Conservation (phyloP, 2,329 filamentous ascomycete genomes). For the Paracoccidioides lutzii region DNA sequence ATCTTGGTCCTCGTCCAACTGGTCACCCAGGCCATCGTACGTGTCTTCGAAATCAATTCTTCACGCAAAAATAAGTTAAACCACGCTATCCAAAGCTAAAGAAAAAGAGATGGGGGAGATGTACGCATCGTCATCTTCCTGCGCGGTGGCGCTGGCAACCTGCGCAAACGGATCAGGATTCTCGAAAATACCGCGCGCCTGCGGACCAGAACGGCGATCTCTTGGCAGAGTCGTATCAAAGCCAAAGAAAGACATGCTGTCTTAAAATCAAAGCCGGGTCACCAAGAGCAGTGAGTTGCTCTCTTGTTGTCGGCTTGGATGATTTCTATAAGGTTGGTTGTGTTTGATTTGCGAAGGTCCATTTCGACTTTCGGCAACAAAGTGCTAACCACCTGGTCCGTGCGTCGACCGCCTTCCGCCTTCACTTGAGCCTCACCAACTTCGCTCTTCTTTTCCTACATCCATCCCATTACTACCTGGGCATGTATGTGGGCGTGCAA, state of each 20-base stretch:
- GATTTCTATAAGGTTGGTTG: no score
- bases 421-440: not conserved
- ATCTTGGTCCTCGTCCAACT: slow-evolving; percentile 83
- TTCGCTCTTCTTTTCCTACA: not conserved
- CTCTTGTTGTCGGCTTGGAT: not conserved
- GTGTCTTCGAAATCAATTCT: slow-evolving; percentile 90
- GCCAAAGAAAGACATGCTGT: slow-evolving; percentile 78
- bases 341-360: not conserved
- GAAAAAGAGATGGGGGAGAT: slow-evolving; percentile 31
- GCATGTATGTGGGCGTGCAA: not conserved
- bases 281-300: not conserved
- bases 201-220: slow-evolving; percentile 54
- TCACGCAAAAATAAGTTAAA: slow-evolving; percentile 4
- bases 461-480: not conserved
- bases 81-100: not conserved
- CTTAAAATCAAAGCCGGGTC: not conserved
- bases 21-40: slow-evolving; percentile 85
- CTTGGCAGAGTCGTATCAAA: slow-evolving; percentile 59
- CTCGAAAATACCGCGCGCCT: slow-evolving; percentile 62
- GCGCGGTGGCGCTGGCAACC: slow-evolving; percentile 47
- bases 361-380: not conserved
- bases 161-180: slow-evolving; percentile 82
- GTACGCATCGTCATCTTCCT: slow-evolving; percentile 48
- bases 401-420: not conserved
- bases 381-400: not conserved